Evolutionary conservation across 495 filamentous ascomycete species (phyloP).

Genomic region (Patellaria atrata): DNA sequence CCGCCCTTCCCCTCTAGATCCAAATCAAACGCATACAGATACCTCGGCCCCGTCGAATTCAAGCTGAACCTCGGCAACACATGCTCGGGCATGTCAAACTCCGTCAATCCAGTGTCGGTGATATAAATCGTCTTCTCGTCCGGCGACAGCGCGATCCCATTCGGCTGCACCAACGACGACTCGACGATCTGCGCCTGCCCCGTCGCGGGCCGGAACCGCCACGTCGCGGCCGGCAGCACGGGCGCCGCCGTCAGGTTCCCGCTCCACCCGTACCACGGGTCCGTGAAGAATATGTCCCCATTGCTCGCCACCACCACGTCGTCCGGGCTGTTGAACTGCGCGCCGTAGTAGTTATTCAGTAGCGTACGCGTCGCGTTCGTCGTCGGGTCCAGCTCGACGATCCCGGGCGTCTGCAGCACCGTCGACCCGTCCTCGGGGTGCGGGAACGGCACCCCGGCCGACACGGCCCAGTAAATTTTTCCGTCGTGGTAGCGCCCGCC

Average conservation of each 20-base stretch:
- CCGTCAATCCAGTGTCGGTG: conserved; percentile 26
- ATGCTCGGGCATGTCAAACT: conserved; percentile 5
- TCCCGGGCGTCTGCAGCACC: conserved; percentile 4
- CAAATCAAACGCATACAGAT: conserved; percentile 26
- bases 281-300: conserved; percentile 44
- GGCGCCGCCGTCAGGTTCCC: conserved; percentile 33
- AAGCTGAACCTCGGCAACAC: neutral
- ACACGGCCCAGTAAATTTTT: conserved; percentile 13
- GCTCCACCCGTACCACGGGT: conserved; percentile 35
- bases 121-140: conserved; percentile 32
- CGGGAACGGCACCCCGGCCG: conserved; percentile 7
- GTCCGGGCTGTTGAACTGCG: conserved; percentile 23
- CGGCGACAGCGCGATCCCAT: conserved; percentile 34
- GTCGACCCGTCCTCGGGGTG: too few species aligned
- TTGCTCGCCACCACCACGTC: conserved; percentile 22
- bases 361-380: conserved; percentile 17
- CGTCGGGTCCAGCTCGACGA: conserved; percentile 19
- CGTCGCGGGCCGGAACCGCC: conserved; percentile 30
- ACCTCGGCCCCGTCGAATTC: conserved; percentile 22
- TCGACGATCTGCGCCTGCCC: conserved; percentile 21
- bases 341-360: conserved; percentile 23
- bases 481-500: conserved; percentile 17
- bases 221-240: conserved; percentile 33
- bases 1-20: neutral
- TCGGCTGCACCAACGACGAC: conserved; percentile 24